Evolutionary conservation across 2,329 filamentous ascomycete species (phyloP), one percentile per base, ranked within the genome.

Genomic region (Phaeosphaeria sp.): DNA sequence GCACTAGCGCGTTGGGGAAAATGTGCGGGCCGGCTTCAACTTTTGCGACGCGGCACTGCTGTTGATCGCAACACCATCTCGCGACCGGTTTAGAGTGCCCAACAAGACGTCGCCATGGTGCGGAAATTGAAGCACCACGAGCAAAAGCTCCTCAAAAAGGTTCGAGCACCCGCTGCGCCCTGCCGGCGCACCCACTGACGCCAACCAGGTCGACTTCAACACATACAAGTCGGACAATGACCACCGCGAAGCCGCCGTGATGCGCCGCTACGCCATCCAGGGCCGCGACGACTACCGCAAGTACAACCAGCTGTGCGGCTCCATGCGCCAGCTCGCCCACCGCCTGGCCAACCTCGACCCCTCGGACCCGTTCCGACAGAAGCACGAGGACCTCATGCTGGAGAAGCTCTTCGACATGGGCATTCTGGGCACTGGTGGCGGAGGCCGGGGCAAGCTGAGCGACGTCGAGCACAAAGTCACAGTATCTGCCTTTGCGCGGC

Each of bases 371-470:
- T 86, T 90, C 62, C 89, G 95, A 55, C 85, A 87, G 65, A 93
- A 95, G 78, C 89, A 96, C 77, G 95, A 99, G 78, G 86, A 90
- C 53, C 85, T 96, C 52, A 83, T 99, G 49, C 86, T 99, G 36
- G 89, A 94, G 76, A 99, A 99, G 81, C 85, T 99, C 51, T 90
- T 93, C 80, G 89, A 94, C 71, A 96, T 98, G 88, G 95, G 94
- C 4, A 85, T 99, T 51, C 81, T 98, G 25, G 87, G 89, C 11
- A 87, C 86, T 27, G 87, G 87, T 7, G 90, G 90, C 7, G 78
- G 78, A 17, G 80, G 80, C 43, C 78, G 90, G 18, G 89, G 90
- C 17, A 87, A 86, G 50, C 72, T 89, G 59, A 85, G 82, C 54
- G 81, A 82, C 57, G 91, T 98, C 5, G 96, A 98, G 82, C 87